A percentile compares a stretch with the other conserved stretches of the same genome.
These are phyloP conservation scores for Microcyclosporella mali DNA, from an alignment of 2,329 filamentous ascomycete genomes.

Conservation along the genomic window DNA sequence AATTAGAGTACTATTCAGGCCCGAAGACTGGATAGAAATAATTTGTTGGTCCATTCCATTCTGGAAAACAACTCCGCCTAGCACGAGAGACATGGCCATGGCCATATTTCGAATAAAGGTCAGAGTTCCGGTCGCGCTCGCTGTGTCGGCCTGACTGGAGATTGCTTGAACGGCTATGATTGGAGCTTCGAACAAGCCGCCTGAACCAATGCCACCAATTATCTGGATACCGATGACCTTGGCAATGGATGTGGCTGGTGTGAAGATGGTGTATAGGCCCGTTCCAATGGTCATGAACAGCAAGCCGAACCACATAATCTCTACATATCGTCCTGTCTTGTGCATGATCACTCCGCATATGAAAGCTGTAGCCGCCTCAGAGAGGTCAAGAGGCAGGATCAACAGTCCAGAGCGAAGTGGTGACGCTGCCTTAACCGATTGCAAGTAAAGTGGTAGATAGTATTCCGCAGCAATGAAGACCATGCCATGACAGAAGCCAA, in stretches of 20 bases:
- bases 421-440: conserved; percentile 57
- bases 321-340: conserved; percentile 45
- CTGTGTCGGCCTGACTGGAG: conserved; percentile 41
- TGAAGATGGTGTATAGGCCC: conserved; percentile 44
- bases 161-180: conserved; percentile 52
- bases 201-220: conserved; percentile 46
- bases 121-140: conserved; percentile 48
- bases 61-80: conserved; percentile 48
- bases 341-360: conserved; percentile 45
- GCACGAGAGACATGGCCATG: conserved; percentile 43
- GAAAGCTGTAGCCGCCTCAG: conserved; percentile 42
- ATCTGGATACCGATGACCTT: conserved; percentile 46
- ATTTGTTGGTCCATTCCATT: conserved; percentile 55
- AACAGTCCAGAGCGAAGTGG: conserved; percentile 57
- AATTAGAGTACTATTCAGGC: conserved; percentile 41
- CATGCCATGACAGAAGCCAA: conserved; percentile 45
- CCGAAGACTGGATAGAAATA: conserved; percentile 44
- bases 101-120: conserved; percentile 43
- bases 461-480: conserved; percentile 60
- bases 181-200: conserved; percentile 50
- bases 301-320: conserved; percentile 42
- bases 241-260: conserved; percentile 32
- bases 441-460: conserved; percentile 68
- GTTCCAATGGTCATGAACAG: conserved; percentile 40
- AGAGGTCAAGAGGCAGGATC: conserved; percentile 53